Evolutionary conservation across 2,329 filamentous ascomycete species (phyloP).

Genomic region (Venturia oleaginea): DNA sequence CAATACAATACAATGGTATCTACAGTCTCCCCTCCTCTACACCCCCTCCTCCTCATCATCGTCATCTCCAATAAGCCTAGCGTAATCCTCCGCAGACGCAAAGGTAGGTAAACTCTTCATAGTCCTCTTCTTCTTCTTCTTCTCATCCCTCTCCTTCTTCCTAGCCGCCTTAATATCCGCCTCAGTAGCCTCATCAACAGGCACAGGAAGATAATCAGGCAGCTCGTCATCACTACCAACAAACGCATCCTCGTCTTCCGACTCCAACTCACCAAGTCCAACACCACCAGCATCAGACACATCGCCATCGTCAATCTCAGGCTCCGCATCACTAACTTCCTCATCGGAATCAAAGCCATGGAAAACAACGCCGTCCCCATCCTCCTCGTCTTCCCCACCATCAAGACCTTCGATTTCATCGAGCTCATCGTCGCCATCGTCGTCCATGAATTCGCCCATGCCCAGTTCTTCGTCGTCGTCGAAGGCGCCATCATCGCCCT

Average conservation of each 20-base stretch:
- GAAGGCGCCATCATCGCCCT: conserved; percentile 55
- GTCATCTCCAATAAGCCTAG: conserved; percentile 68
- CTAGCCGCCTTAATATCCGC: conserved; percentile 27
- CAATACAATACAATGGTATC: background rate
- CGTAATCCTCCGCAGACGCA: conserved; percentile 89
- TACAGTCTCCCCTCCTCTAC: background rate
- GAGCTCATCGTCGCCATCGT: conserved; percentile 41
- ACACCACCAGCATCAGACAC: conserved; percentile 17
- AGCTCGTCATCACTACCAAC: conserved; percentile 48
- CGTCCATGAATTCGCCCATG: conserved; percentile 34
- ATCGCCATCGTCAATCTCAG: conserved; percentile 24
- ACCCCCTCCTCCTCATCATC: conserved; percentile 38
- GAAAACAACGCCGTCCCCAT: conserved; percentile 38
- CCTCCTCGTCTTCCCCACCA: conserved; percentile 38
- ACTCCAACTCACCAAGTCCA: conserved; percentile 28
- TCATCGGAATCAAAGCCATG: conserved; percentile 37
- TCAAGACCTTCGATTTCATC: conserved; percentile 18
- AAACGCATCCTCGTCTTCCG: conserved; percentile 47
- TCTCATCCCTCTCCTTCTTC: conserved; percentile 34
- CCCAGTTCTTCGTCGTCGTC: conserved; percentile 43
- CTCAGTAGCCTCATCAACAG: conserved; percentile 29
- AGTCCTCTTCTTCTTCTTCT: conserved; percentile 62
- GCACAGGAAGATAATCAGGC: conserved; percentile 27
- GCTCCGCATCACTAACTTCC: conserved; percentile 14
- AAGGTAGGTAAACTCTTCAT: conserved; percentile 87